Percentiles rank a stretch among this genome's conserved stretches.
These are phyloP conservation scores for Fusarium miscanthi DNA, from an alignment of 2,329 filamentous ascomycete species.

Conservation along the genomic window DNA sequence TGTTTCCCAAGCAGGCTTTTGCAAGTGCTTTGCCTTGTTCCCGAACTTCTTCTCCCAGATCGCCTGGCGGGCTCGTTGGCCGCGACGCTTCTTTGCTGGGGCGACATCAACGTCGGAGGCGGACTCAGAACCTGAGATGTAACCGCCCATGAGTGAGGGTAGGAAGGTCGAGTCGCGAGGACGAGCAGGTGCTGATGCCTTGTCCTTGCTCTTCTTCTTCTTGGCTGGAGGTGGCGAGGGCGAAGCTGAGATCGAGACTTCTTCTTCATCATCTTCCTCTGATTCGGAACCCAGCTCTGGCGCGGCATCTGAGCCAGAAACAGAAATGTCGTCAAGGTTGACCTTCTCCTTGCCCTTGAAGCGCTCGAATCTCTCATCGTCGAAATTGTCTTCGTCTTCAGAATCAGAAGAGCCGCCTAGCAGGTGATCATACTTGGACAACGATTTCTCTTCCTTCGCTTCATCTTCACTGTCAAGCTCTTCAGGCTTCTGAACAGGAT, in stretches of 20 bases:
- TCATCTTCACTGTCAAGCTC: conserved; percentile 43
- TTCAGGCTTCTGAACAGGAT: conserved; percentile 14
- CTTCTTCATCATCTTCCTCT: conserved; percentile 31
- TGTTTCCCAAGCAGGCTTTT: conserved; percentile 50
- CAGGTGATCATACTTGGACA: conserved; percentile 58
- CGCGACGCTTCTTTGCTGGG: conserved; percentile 76
- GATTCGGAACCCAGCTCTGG: conserved; percentile 45
- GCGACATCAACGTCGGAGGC: conserved; percentile 74
- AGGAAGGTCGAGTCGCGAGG: conserved; percentile 69
- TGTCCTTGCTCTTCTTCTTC: conserved; percentile 49
- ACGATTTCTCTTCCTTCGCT: conserved; percentile 49
- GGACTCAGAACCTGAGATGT: conserved; percentile 80
- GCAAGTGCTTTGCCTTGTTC: conserved; percentile 73
- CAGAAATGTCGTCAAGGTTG: conserved; percentile 55
- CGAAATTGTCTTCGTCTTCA: conserved; percentile 53
- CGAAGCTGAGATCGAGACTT: conserved; percentile 46
- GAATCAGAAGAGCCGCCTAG: conserved; percentile 58
- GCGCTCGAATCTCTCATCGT: conserved; percentile 47
- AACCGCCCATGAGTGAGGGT: conserved; percentile 81
- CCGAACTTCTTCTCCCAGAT: conserved; percentile 87
- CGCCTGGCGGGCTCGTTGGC: conserved; percentile 80
- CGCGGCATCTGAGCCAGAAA: conserved; percentile 50
- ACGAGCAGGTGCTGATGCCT: conserved; percentile 13
- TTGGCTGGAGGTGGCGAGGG: conserved; percentile 51
- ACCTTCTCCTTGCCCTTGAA: conserved; percentile 51